Evolutionary conservation across 2,329 filamentous ascomycete species (phyloP).

Genomic region (Botrytis hyacinthi): DNA sequence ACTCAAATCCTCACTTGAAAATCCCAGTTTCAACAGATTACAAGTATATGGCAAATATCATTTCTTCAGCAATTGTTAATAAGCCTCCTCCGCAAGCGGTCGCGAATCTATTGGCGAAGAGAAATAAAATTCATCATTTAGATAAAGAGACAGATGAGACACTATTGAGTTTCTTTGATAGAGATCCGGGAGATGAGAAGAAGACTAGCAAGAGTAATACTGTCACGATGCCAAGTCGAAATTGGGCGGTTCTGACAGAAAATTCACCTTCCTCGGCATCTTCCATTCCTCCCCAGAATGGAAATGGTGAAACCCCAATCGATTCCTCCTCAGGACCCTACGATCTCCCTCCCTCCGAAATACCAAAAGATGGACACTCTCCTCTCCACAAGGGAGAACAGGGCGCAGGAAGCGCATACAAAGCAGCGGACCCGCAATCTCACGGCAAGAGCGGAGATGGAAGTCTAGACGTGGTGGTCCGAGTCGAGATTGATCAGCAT

Average conservation of each 20-base stretch:
- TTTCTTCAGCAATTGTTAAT: constrained; percentile 95
- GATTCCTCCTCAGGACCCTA: constrained; percentile 16
- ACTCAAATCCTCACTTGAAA: constrained; percentile 78
- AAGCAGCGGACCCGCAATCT: constrained; percentile 54
- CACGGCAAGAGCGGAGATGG: constrained; percentile 57
- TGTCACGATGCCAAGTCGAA: constrained; percentile 87
- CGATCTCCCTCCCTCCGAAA: constrained; percentile 32
- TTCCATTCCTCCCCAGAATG: constrained; percentile 21
- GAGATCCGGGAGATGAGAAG: constrained; percentile 74
- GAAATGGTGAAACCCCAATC: constrained; percentile 7
- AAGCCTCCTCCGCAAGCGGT: constrained; percentile 85
- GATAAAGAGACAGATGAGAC: constrained; percentile 81
- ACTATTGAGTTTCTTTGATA: constrained; percentile 86
- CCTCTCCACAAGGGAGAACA: constrained; percentile 74
- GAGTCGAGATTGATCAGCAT: constrained; percentile 83
- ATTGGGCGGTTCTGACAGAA: constrained; percentile 88
- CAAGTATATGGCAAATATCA: constrained; percentile 91
- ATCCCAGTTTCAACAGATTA: constrained; percentile 79
- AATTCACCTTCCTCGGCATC: constrained; percentile 57
- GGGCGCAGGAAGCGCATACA: constrained; percentile 74
- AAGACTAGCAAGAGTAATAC: constrained; percentile 76
- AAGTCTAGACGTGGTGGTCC: constrained; percentile 76
- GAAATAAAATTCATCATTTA: constrained; percentile 78
- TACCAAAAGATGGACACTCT: constrained; percentile 64
- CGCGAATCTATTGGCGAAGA: constrained; percentile 83